A percentile compares a stretch with the other conserved stretches of the same genome.
Evolutionary conservation across 768 basidiomycete species (phyloP).

Genomic region (Lactifluus hygrophoroides): DNA sequence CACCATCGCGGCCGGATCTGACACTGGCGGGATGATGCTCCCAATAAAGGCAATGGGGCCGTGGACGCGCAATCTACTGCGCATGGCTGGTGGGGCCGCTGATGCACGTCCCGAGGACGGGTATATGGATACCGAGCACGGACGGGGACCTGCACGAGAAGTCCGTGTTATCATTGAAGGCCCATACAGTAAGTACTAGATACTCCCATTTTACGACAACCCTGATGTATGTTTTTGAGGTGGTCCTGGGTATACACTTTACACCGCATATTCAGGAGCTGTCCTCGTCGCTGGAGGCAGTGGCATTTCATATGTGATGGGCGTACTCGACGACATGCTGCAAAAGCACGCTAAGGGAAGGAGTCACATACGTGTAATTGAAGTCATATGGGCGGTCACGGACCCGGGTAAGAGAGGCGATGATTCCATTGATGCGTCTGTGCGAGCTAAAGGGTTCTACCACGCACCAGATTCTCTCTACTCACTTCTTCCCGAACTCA

Average conservation of each 20-base stretch:
- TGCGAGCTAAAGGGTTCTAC: slow-evolving; percentile 19
- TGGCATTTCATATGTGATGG: slow-evolving; percentile 50
- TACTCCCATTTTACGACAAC: background rate
- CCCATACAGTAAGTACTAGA: slow-evolving; percentile 35
- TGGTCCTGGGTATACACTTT: slow-evolving; percentile 38
- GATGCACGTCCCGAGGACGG: slow-evolving; percentile 23
- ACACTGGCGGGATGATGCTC: slow-evolving; percentile 39
- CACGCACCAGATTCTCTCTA: slow-evolving; percentile 27
- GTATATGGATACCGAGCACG: slow-evolving; percentile 7
- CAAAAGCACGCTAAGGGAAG: slow-evolving; percentile 28
- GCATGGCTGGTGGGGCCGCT: slow-evolving; percentile 31
- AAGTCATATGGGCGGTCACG: slow-evolving; percentile 46
- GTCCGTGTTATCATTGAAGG: slow-evolving; percentile 44
- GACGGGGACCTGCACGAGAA: slow-evolving; percentile 7
- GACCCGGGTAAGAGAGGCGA: slow-evolving; percentile 31
- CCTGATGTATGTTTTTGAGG: slow-evolving; percentile 27
- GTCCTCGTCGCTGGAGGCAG: slow-evolving; percentile 52
- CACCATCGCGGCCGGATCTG: slow-evolving; percentile 39
- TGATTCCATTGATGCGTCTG: slow-evolving; percentile 16
- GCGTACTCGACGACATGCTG: slow-evolving; percentile 46
- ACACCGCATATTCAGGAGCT: slow-evolving; percentile 43
- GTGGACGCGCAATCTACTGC: slow-evolving; percentile 41
- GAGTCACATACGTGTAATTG: slow-evolving; percentile 36
- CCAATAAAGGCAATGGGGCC: slow-evolving; percentile 43
- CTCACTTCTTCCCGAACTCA: slow-evolving; percentile 33